Base-by-base conservation (phyloP, 352 stramenopile species). In the Phytopythium litorale region DNA sequence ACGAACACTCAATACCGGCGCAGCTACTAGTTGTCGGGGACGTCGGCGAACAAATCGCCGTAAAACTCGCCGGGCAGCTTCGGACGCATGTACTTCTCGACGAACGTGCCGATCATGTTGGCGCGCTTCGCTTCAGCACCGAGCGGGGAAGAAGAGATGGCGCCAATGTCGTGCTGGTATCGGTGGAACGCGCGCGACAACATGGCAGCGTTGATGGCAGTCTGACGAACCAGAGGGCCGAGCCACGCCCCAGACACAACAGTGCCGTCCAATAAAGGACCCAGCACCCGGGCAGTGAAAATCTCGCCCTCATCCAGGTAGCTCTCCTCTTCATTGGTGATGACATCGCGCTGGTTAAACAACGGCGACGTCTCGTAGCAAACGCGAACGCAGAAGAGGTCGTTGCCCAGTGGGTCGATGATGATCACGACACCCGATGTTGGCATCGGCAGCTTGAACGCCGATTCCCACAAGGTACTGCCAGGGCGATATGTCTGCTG, bases 31-130 rank as follows among this genome's bases (percentile, higher is more conserved):
- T 68, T 65, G 43, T 62, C 67, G 50, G 72, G 72, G 38, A 89
- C 64, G 62, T 89, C 80, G 21, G 75, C 69, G 66, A 95, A 95
- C 40, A 95, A 67, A 53, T 82, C 74, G 40, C 87, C 81, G 64
- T 96, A 96, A 64, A 96, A 96, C 64, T 96, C 83, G 33, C 87
- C 84, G 13, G 87, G 87, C 19, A 96, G 75, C 66, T 92, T 86
- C 18, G 87, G 84, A 15, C 73, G 81, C 75, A 96, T 91, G 64
- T 96, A 73, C 58, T 91, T 87, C 55, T 91, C 75, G 7, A 92
- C 74, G 51, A 94, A 80, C 1, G 81, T 78, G 9, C 74, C 72
- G 33, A 96, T 88, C 56, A 89, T 72, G 23, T 84, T 87, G 30
- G 76, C 81, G 15, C 87, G 84, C 53, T 89, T 89, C 60, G 76